phyloP scores from a whole-genome alignment of 768 basidiomycete species.

The Boletus bicolor region DNA sequence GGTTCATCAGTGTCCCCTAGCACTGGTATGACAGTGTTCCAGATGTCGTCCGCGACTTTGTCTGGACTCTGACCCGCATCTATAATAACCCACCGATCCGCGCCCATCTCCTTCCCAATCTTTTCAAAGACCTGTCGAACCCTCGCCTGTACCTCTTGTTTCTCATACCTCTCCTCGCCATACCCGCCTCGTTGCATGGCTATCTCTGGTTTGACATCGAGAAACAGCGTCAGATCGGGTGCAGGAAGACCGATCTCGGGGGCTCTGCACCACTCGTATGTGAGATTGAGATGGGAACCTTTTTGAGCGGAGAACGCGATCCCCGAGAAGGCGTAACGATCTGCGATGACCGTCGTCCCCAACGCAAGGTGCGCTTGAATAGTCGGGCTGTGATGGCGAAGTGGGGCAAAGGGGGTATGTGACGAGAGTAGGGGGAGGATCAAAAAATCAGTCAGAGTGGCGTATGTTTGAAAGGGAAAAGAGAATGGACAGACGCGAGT shows the following conservation, averaged over 20 bases:
- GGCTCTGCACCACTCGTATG: constrained; percentile 78
- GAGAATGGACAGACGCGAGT: constrained; percentile 56
- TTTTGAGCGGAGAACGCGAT: constrained; percentile 82
- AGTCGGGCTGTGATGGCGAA: constrained; percentile 40
- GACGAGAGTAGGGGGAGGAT: not conserved
- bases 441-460: not conserved
- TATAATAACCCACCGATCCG: constrained; percentile 50
- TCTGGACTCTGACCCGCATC: constrained; percentile 55
- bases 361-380: constrained; percentile 57
- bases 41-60: constrained; percentile 53
- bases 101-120: constrained; percentile 51
- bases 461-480: too few species aligned
- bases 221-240: constrained; percentile 86
- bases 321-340: constrained; percentile 96
- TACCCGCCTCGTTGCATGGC: constrained; percentile 74
- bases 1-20: constrained; percentile 36
- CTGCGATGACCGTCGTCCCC: constrained; percentile 79
- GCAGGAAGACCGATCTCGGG: constrained; percentile 87
- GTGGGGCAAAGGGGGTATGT: not conserved
- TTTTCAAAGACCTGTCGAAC: constrained; percentile 59
- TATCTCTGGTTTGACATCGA: constrained; percentile 71
- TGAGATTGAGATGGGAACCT: constrained; percentile 38
- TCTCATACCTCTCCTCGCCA: constrained; percentile 87
- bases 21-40: constrained; percentile 48
- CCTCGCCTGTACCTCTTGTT: constrained; percentile 64